Evolutionary conservation across 352 stramenopile genomes (phyloP).

Genomic region (Phytophthora pinifolia): DNA sequence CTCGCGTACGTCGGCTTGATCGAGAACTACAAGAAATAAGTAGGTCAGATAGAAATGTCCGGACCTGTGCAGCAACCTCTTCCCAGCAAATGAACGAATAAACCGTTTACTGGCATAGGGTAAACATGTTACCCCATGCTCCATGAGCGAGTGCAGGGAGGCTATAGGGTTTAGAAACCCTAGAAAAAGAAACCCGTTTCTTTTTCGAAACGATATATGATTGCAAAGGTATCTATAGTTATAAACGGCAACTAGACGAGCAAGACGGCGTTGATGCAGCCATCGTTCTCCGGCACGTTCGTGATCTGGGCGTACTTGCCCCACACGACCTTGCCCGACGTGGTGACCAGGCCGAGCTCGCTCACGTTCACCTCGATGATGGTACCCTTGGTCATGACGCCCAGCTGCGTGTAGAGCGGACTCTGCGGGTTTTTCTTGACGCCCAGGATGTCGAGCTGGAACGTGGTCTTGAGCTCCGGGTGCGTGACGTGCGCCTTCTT

Average conservation of each 20-base stretch:
- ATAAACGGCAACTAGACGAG: conserved; percentile 92
- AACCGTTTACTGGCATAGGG: background rate
- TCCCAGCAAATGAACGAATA: conserved; percentile 15
- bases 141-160: too few relatives aligned
- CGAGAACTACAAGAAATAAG: conserved; percentile 85
- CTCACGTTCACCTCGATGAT: conserved; percentile 99
- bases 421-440: conserved; percentile 99
- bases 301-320: conserved; percentile 99
- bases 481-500: conserved; percentile 99
- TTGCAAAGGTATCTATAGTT: conserved; percentile 39
- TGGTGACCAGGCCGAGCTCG: conserved; percentile 99
- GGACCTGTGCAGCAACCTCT: conserved; percentile 1
- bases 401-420: conserved; percentile 96
- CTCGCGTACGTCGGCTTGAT: conserved; percentile 96
- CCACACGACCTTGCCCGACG: conserved; percentile 99
- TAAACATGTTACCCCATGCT: background rate
- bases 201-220: conserved; percentile 23
- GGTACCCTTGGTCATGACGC: conserved; percentile 99
- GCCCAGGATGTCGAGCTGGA: conserved; percentile 99
- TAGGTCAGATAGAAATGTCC: conserved; percentile 6
- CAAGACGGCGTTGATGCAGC: conserved; percentile 99
- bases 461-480: conserved; percentile 99
- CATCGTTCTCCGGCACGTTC: conserved; percentile 99
- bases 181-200: too few relatives aligned
- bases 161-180: too few relatives aligned